Evolutionary conservation across 2,329 filamentous ascomycete species (phyloP), one percentile per base, ranked within the genome.

Genomic region (Sporothrix mexicana): DNA sequence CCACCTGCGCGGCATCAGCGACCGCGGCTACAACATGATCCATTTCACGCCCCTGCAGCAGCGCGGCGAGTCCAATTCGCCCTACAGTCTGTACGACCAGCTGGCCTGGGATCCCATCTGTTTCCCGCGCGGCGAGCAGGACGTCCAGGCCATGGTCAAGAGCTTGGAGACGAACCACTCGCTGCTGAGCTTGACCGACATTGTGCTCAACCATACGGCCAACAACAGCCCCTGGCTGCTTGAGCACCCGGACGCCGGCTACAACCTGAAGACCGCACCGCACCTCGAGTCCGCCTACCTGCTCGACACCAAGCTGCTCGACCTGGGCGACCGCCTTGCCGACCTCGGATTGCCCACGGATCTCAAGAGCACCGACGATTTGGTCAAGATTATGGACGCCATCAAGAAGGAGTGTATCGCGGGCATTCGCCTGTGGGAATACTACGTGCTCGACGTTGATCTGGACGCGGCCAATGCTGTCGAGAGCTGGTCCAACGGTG

Each of bases 171-270:
- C 91, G 69, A 91, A 97, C 70, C 91, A 97, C 81, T 93, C 93
- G 2, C 85, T 99, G 71, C 86, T 99, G 72, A 94, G 93, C 74
- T 83, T 99, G 83, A 98, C 95, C 0, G 96, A 99, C 80, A 95
- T 99, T 74, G 97, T 99, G 61, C 94, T 96, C 85, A 99, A 99
- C 79, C 96, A 99, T 83, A 99, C 96, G 3, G 95, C 96, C 7
- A 89, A 98, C 84, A 98, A 98, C 83, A 97, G 93, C 82, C 89
- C 92, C 78, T 99, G 96, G 96, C 87, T 99, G 12, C 87, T 97
- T 79, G 92, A 97, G 74, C 95, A 99, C 79, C 96, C 97, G 0
- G 96, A 99, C 77, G 92, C 94, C 61, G 96, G 96, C 17, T 99
- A 99, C 86, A 99, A 97, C 80, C 85, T 97, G 76, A 90, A 91